Conservation (phyloP, 345 rosid species). For the Citrus maxima region DNA sequence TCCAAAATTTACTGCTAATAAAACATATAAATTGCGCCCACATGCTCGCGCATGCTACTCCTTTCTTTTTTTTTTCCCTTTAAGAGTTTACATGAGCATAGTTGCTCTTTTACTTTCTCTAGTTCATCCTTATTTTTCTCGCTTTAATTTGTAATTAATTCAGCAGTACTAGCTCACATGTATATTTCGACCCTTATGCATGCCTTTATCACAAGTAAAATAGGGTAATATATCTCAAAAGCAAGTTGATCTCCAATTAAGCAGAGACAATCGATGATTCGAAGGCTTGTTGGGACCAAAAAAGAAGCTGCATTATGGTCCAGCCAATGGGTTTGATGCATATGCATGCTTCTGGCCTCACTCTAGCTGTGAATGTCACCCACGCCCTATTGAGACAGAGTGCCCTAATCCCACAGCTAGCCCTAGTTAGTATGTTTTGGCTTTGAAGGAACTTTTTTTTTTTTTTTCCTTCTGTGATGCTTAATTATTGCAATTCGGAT, state of each 20-base stretch:
- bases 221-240: neutral
- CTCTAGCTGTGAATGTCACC: constrained; percentile 2
- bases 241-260: neutral
- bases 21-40: neutral
- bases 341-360: constrained; percentile 7
- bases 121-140: too few relatives aligned
- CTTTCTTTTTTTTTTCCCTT: neutral
- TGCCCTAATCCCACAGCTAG: constrained; percentile 16
- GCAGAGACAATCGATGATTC: neutral
- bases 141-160: too few relatives aligned
- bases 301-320: constrained; percentile 5
- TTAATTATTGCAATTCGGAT: neutral
- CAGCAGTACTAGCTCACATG: neutral
- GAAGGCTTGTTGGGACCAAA: constrained; percentile 19
- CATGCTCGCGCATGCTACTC: neutral
- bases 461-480: neutral
- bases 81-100: neutral
- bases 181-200: neutral
- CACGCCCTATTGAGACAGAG: neutral
- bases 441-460: neutral
- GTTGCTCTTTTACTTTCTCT: neutral
- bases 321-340: neutral
- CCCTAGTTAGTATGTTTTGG: constrained; percentile 7
- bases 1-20: neutral
- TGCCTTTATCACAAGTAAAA: neutral